A percentile compares a stretch with the other conserved stretches of the same genome.
phyloP scores from a whole-genome alignment of 2,329 filamentous ascomycete species.

The Monilinia polystroma region DNA sequence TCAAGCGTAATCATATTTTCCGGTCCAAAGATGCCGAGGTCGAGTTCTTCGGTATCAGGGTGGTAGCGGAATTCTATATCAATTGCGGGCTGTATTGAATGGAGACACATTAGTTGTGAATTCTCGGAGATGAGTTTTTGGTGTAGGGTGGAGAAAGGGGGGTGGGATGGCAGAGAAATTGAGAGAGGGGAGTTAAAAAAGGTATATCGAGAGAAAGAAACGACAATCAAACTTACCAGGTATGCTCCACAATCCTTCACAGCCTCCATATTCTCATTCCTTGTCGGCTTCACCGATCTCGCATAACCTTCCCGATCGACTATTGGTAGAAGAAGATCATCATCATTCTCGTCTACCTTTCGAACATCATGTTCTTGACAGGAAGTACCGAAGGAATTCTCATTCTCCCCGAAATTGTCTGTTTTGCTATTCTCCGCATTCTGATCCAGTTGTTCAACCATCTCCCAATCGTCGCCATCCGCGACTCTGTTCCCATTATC shows the following conservation, averaged over 20 bases:
- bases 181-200: neutral
- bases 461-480: conserved; percentile 23
- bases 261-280: neutral
- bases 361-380: neutral
- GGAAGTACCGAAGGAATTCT: neutral
- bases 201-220: neutral
- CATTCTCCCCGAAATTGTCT: neutral
- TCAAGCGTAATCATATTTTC: conserved; percentile 29
- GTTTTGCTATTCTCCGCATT: neutral
- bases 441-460: conserved; percentile 14
- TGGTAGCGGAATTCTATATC: conserved; percentile 39
- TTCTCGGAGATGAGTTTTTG: too few species aligned
- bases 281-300: neutral
- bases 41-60: conserved; percentile 27
- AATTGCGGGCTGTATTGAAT: conserved; percentile 34
- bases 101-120: neutral
- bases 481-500: conserved; percentile 13
- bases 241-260: conserved; percentile 27
- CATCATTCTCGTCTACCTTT: neutral
- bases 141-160: neutral
- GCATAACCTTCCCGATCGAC: neutral
- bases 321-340: neutral
- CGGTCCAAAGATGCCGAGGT: conserved; percentile 39
- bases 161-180: neutral
- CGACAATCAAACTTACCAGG: conserved; percentile 30